These are phyloP conservation scores for Vitis hybrid DNA, from an alignment of 177 flowering plant species.

Conservation along the genomic window DNA sequence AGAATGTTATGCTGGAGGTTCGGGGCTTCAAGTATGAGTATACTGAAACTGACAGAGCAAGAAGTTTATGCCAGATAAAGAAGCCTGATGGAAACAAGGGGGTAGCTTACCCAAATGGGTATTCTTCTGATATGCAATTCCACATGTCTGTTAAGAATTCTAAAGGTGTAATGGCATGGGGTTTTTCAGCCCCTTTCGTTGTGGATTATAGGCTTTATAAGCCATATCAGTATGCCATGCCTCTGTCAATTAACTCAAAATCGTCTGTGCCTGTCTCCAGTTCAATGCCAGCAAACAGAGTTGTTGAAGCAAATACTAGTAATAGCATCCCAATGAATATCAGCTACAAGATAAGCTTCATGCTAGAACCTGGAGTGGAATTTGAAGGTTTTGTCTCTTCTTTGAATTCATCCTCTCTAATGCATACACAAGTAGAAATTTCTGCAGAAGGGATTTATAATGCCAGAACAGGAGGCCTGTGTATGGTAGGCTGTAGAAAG, in stretches of 20 bases:
- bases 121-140: slow-evolving; percentile 49
- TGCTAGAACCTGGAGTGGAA: neutral
- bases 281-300: no score
- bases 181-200: slow-evolving; percentile 34
- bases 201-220: slow-evolving; percentile 35
- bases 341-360: slow-evolving; percentile 49
- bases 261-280: neutral
- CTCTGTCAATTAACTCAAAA: neutral
- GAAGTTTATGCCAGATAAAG: slow-evolving; percentile 31
- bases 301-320: neutral
- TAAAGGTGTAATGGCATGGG: slow-evolving; percentile 28
- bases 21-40: slow-evolving; percentile 49
- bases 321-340: slow-evolving; percentile 29
- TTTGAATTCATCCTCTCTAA: slow-evolving; percentile 12
- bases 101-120: slow-evolving; percentile 35
- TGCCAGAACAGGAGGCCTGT: slow-evolving; percentile 50
- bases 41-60: slow-evolving; percentile 32
- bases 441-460: slow-evolving; percentile 74
- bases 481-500: slow-evolving; percentile 69
- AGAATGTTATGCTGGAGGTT: neutral
- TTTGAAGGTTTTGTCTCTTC: slow-evolving; percentile 6
- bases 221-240: neutral
- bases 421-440: slow-evolving; percentile 14
- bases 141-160: slow-evolving; percentile 30
- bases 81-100: slow-evolving; percentile 17